phyloP scores from a whole-genome alignment of 2,329 filamentous ascomycete genomes.

The Lachnellula hyalina region DNA sequence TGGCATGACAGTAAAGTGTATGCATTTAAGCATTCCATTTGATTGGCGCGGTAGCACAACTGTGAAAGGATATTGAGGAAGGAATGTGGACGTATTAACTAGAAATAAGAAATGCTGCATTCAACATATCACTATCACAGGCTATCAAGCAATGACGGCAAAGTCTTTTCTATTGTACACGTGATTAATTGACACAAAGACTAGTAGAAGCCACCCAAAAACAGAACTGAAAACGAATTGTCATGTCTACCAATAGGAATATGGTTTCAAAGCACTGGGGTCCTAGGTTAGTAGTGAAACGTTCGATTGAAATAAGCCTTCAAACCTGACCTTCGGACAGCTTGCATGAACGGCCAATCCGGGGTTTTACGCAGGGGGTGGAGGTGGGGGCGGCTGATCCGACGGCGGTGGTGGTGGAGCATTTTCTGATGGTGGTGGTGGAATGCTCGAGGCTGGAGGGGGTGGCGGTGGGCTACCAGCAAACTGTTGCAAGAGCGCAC shows the following conservation, averaged over 20 bases:
- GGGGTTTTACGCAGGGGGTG: conserved; percentile 34
- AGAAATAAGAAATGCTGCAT: too few relatives aligned
- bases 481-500: conserved; percentile 63
- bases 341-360: neutral
- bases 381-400: conserved; percentile 58
- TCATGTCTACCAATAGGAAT: neutral
- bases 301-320: neutral
- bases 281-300: neutral
- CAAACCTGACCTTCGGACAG: neutral
- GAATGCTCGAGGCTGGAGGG: conserved; percentile 45
- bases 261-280: neutral
- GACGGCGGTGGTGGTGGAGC: conserved; percentile 57
- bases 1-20: too few relatives aligned
- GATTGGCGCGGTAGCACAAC: too few relatives aligned
- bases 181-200: neutral
- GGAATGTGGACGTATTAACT: too few relatives aligned
- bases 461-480: conserved; percentile 42
- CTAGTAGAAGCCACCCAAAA: neutral
- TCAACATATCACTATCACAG: neutral
- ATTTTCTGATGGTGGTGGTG: conserved; percentile 44
- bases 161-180: neutral
- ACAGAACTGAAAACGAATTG: neutral
- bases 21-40: too few relatives aligned
- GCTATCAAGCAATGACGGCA: neutral
- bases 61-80: too few relatives aligned